Base-by-base conservation (phyloP, 192 early-diverging fungal genomes). In the Paraglomus brasilianum region DNA sequence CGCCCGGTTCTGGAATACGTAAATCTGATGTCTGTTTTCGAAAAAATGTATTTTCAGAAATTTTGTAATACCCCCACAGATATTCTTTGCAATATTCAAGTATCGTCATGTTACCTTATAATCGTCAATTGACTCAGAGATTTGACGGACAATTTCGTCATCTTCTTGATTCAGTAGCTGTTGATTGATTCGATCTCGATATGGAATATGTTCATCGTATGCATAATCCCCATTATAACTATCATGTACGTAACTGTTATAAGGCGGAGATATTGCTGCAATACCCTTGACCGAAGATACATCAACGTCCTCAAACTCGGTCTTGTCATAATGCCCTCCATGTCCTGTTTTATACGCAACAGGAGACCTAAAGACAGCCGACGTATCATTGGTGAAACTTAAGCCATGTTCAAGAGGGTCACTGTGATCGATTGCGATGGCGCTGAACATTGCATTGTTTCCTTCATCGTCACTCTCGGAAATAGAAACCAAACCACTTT, bases 1-100 rank as follows among this genome's bases (percentile, higher is more conserved):
- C 63, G 0, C 77, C 79, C 19, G 70, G 76, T 30, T 82, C 78
- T 15, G 77, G 78, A 42, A 81, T 66, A 19, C 76, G 76, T 58
- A 17, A 36, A 42, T 19, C 17, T 15, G 36, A 24, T 36, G n/a
- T 14, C 43, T 63, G 4, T 21, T 30, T 19, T 19, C 13, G 15
- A 22, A 39, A 40, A 60, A 5, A 41, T 11, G 58, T 45, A 43
- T 47, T 63, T 63, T 9, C 11, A 43, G n/a, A 21, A 45, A 8
- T 46, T 19, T 63, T 63, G 10, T 41, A 41, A 43, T 45, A 10
- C 17, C 1, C 3, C 30, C 30, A 30, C 1, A 30, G 30, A 30
- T 30, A 2, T 30, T 30, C 30, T 30, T 30, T 30, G 30, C n/a
- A n/a, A n/a, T n/a, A n/a, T n/a, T n/a, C n/a, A n/a, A n/a, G n/a